phyloP scores from a whole-genome alignment of 2,329 filamentous ascomycete species.

The Amphichorda felina region DNA sequence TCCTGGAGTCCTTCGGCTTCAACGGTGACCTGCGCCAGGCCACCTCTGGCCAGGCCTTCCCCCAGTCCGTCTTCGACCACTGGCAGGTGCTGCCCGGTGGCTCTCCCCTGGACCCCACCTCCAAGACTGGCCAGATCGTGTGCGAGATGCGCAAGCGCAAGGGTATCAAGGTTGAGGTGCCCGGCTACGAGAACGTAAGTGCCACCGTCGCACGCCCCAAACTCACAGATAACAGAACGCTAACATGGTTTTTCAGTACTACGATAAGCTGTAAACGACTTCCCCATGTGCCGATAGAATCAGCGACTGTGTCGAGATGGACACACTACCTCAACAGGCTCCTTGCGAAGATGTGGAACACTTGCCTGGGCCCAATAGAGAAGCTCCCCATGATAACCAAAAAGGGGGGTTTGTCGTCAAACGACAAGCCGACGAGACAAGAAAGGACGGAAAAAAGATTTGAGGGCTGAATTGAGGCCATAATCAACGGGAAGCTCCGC shows the following conservation, averaged over 20 bases:
- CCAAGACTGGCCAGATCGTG: conserved; percentile 76
- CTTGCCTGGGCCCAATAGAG: conserved; percentile 15
- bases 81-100: conserved; percentile 95
- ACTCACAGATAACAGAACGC: conserved; percentile 3
- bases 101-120: conserved; percentile 71
- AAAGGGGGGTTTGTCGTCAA: conserved; percentile 10
- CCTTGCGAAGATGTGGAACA: conserved; percentile 17
- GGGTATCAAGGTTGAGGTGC: conserved; percentile 95
- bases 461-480: conserved; percentile 22
- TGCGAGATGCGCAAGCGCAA: conserved; percentile 94
- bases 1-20: conserved; percentile 99
- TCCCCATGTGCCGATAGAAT: conserved; percentile 28
- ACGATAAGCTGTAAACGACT: conserved; percentile 85
- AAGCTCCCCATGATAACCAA: conserved; percentile 8
- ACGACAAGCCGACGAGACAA: conserved; percentile 19
- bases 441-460: conserved; percentile 15
- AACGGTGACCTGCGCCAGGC: conserved; percentile 88
- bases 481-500: conserved; percentile 23
- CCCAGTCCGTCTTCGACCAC: conserved; percentile 97
- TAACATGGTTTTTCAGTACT: conserved; percentile 53
- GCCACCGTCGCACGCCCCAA: conserved; percentile 2
- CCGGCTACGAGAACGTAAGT: conserved; percentile 92
- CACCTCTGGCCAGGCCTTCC: conserved; percentile 97
- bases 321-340: conserved; percentile 28
- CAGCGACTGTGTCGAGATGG: conserved; percentile 28